A percentile compares a stretch with the other conserved stretches of the same genome.
Evolutionary conservation across 2,329 filamentous ascomycete genomes (phyloP).

Genomic region (Arthrobotrys musiformis): DNA sequence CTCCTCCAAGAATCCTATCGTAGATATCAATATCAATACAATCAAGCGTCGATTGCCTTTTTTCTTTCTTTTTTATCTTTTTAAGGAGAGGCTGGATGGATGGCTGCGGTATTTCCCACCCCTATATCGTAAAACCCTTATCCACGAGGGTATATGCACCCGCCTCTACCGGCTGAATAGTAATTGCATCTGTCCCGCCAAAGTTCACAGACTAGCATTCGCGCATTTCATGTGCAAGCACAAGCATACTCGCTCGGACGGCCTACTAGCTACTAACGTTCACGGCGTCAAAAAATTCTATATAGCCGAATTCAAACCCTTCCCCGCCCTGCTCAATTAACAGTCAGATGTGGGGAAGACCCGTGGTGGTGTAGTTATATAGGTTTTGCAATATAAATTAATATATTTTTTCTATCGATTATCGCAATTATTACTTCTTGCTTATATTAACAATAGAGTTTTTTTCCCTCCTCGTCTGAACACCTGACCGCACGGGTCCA

Average conservation of each 20-base stretch:
- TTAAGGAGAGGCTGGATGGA: conserved; percentile 16
- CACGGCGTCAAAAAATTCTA: conserved; percentile 13
- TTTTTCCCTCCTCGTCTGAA: too few species aligned
- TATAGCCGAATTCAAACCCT: conserved; percentile 7
- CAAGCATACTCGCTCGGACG: conserved; percentile 41
- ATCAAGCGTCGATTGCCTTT: neutral
- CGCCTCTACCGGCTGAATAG: conserved; percentile 36
- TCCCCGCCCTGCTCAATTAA: conserved; percentile 1
- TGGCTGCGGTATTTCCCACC: conserved; percentile 31
- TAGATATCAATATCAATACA: neutral
- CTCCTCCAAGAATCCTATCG: conserved; percentile 10
- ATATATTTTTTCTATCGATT: conserved; percentile 53
- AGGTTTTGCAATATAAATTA: conserved; percentile 39
- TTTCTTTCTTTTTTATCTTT: neutral
- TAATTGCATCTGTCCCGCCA: neutral
- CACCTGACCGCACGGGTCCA: conserved; percentile 8
- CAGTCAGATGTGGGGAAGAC: conserved; percentile 35
- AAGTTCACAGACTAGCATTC: too few species aligned
- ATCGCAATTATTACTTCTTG: conserved; percentile 17
- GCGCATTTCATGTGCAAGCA: conserved; percentile 4
- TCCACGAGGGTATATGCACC: conserved; percentile 11
- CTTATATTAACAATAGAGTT: too few species aligned
- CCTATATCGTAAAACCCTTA: neutral
- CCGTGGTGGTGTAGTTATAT: neutral
- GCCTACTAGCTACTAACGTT: neutral